phyloP scores from a whole-genome alignment of 2,329 filamentous ascomycete species.

The Thielaviopsis cerberus region DNA sequence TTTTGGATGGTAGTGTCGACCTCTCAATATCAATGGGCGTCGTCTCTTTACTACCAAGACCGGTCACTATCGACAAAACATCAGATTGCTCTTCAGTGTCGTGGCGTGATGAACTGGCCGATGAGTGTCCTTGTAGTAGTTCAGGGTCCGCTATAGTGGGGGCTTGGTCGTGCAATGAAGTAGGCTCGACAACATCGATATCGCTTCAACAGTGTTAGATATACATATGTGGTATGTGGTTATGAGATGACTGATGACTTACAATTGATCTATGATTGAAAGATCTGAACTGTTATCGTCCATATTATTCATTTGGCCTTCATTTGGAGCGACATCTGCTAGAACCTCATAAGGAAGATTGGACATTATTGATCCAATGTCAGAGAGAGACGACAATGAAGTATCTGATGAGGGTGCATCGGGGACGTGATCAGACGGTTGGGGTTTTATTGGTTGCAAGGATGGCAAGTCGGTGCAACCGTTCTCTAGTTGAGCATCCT shows the following conservation, averaged over 20 bases:
- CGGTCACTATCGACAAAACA: conserved; percentile 33
- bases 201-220: neutral
- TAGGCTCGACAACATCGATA: neutral
- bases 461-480: neutral
- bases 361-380: conserved; percentile 1
- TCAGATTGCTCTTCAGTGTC: conserved; percentile 36
- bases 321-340: neutral
- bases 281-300: conserved; percentile 2
- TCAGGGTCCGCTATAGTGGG: conserved; percentile 10
- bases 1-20: conserved; percentile 7
- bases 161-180: neutral
- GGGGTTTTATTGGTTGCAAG: neutral
- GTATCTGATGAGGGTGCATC: conserved; percentile 1
- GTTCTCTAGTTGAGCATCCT: neutral
- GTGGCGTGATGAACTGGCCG: conserved; percentile 24
- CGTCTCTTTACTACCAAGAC: conserved; percentile 43
- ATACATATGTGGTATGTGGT: too few species aligned
- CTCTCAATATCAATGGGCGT: conserved; percentile 33
- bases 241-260: neutral
- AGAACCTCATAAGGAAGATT: neutral
- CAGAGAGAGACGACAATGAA: conserved; percentile 7
- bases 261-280: neutral
- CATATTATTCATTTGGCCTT: neutral
- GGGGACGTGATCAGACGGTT: neutral
- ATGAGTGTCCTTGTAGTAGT: neutral